Base-by-base conservation (phyloP, 2,329 filamentous ascomycete species). In the Trichoderma sp. region DNA sequence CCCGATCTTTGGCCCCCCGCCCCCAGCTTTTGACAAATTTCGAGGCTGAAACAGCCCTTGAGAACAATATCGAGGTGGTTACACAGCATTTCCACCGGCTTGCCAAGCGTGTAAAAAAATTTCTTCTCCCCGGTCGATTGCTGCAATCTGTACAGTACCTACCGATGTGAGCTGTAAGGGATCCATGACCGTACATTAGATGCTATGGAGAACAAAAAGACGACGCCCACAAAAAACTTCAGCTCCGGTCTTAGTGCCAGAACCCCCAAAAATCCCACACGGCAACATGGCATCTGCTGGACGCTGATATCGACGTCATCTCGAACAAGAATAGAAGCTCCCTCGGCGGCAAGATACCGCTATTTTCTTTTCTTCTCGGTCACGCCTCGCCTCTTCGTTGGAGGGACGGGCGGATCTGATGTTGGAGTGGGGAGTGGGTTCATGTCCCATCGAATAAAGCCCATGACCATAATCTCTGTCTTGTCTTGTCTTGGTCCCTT, bases 211-310 rank as follows among this genome's bases (percentile, higher is more conserved):
- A 24, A 56, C 11, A 12, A 56, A 11, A 18, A 12, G 21, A 56
- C 3, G 45, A 21, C 60, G 69, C 69, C 69, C 69, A 73, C 69
- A 73, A 73, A 65, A 68, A 35, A 27, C 14, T 53, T 73, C 69
- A 73, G 69, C 69, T 63, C 60, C 60, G 60, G 60, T 31, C 60
- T 14, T 50, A 38, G 60, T 38, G 60, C 59, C 59, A 65, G 45
- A 35, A 33, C 53, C 67, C 67, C 67, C 18, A 31, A 41, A 41
- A 60, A 11, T 56, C 31, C 60, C 59, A 73, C 60, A 38, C 38
- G 69, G 60, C 69, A 72, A 72, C 38, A 73, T 73, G 69, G 60
- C 69, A 56, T 45, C 35, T 71, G n/a, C 50, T 71, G 29, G 50
- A n/a, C 50, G 66, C 66, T 59, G 66, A 59, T 59, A 50, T 24